Conservation (phyloP, 352 stramenopile genomes). For the Phytopythium sindhum region DNA sequence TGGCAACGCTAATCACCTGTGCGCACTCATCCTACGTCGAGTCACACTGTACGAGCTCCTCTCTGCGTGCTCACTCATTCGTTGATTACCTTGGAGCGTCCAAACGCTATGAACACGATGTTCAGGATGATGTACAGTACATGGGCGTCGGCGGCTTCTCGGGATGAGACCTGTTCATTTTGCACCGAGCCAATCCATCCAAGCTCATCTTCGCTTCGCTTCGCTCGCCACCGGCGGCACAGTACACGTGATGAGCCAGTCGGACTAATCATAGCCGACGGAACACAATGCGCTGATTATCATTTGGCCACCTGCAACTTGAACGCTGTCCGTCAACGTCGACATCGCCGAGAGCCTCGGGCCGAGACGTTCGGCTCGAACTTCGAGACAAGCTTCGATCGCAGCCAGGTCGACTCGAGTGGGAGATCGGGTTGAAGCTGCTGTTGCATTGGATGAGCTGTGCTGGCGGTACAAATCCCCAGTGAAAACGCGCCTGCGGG, state of each 20-base stretch:
- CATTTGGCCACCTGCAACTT: background rate
- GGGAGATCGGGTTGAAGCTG: background rate
- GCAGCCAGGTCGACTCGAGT: background rate
- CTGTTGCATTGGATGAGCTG: background rate
- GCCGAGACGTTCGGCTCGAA: background rate
- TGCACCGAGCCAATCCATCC: background rate
- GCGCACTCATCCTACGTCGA: too few species aligned
- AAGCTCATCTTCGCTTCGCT: background rate
- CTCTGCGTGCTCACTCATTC: background rate
- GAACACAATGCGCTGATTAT: background rate
- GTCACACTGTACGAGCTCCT: too few species aligned
- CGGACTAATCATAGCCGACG: conserved; percentile 4
- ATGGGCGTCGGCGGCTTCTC: background rate
- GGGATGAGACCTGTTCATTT: background rate
- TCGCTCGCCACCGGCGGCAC: background rate
- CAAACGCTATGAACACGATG: background rate
- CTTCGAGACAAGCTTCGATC: background rate
- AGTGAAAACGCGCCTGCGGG: background rate
- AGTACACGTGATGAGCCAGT: background rate
- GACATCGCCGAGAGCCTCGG: background rate
- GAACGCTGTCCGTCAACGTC: background rate
- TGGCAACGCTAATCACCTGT: too few species aligned
- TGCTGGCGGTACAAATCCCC: background rate
- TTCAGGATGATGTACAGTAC: too few species aligned
- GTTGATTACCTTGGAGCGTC: background rate